phyloP scores from a whole-genome alignment of 768 basidiomycete genomes.

The Termitomyces sp. region DNA sequence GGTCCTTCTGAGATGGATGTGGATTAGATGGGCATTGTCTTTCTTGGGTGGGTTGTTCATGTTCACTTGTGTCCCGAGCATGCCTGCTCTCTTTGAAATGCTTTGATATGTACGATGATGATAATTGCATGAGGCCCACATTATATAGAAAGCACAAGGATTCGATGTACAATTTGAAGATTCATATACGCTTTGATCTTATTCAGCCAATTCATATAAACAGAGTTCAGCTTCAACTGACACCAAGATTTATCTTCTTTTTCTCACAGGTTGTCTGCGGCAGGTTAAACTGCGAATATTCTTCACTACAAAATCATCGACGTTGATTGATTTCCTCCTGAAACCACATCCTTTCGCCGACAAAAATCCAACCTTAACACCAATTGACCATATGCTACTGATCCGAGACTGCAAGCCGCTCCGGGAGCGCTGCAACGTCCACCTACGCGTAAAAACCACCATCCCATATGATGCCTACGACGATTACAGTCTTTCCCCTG shows the following conservation, averaged over 20 bases:
- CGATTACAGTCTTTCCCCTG: neutral
- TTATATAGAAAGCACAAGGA: constrained; percentile 15
- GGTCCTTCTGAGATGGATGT: constrained; percentile 83
- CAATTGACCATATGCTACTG: constrained; percentile 13
- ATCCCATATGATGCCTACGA: constrained; percentile 9
- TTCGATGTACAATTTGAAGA: constrained; percentile 7
- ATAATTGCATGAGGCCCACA: constrained; percentile 11
- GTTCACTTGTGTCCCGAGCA: neutral
- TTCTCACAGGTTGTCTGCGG: neutral
- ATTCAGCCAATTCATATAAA: neutral
- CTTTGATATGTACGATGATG: constrained; percentile 12
- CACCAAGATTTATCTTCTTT: neutral
- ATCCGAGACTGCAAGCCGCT: constrained; percentile 14
- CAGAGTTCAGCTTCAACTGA: too few relatives aligned
- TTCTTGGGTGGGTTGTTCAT: neutral
- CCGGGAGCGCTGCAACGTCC: constrained; percentile 21
- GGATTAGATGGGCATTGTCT: constrained; percentile 43
- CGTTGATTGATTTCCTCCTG: neutral
- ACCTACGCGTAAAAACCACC: constrained; percentile 16
- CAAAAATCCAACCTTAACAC: neutral
- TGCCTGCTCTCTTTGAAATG: neutral
- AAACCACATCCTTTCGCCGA: neutral
- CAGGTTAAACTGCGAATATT: neutral
- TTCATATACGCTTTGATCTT: neutral
- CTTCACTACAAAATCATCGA: neutral